These are phyloP conservation scores for Trichosporon ovoides DNA, from an alignment of 1,284 basidiomycete species.

Conservation along the genomic window DNA sequence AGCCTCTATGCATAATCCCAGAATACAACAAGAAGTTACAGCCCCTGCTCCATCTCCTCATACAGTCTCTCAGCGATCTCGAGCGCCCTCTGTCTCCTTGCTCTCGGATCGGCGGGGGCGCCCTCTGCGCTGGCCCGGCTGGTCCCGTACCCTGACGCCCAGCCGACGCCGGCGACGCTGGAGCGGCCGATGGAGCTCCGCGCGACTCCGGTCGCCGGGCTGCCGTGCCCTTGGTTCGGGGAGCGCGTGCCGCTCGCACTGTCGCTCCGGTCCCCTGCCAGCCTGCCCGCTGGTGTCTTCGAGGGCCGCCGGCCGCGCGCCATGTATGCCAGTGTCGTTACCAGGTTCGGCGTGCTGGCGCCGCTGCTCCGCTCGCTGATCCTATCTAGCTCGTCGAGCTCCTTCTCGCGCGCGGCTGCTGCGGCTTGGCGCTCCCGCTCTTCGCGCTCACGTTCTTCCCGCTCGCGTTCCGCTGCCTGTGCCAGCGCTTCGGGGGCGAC, in stretches of 20 bases:
- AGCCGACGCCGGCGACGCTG: neutral
- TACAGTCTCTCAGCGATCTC: constrained; percentile 21
- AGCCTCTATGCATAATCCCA: too few relatives aligned
- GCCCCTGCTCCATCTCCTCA: constrained; percentile 22
- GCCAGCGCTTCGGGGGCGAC: constrained; percentile 11
- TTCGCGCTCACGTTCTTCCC: neutral
- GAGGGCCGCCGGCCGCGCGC: neutral
- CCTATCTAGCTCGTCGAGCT: neutral
- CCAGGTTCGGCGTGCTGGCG: neutral
- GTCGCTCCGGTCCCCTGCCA: neutral
- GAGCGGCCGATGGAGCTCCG: neutral
- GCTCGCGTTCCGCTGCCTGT: constrained; percentile 1
- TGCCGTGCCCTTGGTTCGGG: neutral
- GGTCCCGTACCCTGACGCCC: neutral
- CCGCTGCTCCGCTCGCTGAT: neutral
- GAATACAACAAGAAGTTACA: constrained; percentile 7
- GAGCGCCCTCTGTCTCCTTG: constrained; percentile 11
- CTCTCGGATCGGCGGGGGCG: constrained; percentile 6
- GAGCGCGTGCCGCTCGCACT: neutral
- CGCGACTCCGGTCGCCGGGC: neutral
- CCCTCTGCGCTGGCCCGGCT: neutral
- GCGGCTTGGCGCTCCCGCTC: neutral
- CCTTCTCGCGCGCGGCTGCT: neutral
- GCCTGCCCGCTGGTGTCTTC: neutral
- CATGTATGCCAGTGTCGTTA: neutral